These are phyloP conservation scores for Venturia nashicola DNA, from an alignment of 2,329 filamentous ascomycete genomes.

Conservation along the genomic window DNA sequence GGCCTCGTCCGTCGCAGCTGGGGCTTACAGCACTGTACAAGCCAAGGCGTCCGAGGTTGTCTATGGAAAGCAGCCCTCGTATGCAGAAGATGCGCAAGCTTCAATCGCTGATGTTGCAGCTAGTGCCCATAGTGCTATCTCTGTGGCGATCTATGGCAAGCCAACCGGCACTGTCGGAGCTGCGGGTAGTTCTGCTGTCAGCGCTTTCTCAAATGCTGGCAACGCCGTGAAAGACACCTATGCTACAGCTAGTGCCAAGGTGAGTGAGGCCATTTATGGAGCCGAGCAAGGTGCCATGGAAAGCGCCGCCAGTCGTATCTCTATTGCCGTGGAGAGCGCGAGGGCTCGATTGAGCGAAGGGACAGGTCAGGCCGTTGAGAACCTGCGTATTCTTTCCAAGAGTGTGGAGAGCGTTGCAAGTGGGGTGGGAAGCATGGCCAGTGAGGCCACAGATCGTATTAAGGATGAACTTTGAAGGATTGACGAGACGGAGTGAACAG, in stretches of 20 bases:
- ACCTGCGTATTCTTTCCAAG: constrained; percentile 16
- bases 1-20: constrained; percentile 40
- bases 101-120: constrained; percentile 42
- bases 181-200: constrained; percentile 39
- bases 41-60: constrained; percentile 40
- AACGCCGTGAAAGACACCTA: constrained; percentile 10
- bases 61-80: constrained; percentile 41
- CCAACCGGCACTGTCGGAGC: constrained; percentile 40
- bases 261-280: constrained; percentile 36
- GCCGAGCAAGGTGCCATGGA: constrained; percentile 34
- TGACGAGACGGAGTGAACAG: neutral
- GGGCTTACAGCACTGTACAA: constrained; percentile 38
- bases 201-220: constrained; percentile 26
- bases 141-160: constrained; percentile 43
- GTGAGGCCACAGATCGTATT: constrained; percentile 29
- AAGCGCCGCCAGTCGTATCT: constrained; percentile 29
- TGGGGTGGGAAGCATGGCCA: constrained; percentile 34
- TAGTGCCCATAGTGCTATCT: constrained; percentile 40
- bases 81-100: constrained; percentile 40
- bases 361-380: constrained; percentile 16
- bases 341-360: constrained; percentile 24
- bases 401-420: constrained; percentile 29
- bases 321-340: constrained; percentile 31
- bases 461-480: constrained; percentile 40
- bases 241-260: constrained; percentile 18